phyloP scores from a whole-genome alignment of 305 asterid genomes.

The Rubia occidens region DNA sequence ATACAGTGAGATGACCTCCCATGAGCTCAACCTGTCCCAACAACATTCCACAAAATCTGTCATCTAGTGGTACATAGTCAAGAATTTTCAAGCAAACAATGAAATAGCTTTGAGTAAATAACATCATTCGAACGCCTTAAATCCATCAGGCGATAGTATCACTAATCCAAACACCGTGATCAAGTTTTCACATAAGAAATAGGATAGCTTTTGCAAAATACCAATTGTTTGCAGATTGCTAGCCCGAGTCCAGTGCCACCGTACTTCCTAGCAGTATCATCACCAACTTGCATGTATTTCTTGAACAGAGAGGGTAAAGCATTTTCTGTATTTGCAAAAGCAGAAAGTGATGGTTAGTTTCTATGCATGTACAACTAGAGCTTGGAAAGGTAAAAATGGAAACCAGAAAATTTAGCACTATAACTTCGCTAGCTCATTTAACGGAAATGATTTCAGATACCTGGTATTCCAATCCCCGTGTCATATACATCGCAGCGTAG shows the following conservation, averaged over 20 bases:
- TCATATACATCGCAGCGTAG: conserved; percentile 79
- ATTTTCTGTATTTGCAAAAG: conserved; percentile 39
- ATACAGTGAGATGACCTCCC: conserved; percentile 81
- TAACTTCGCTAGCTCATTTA: not conserved
- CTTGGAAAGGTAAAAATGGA: not conserved
- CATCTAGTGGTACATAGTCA: not conserved
- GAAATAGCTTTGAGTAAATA: not conserved
- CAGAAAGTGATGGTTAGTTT: conserved; percentile 2
- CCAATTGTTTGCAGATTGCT: conserved; percentile 88
- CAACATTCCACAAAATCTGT: not conserved
- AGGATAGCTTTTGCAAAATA: conserved; percentile 19
- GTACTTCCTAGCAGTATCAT: conserved; percentile 86
- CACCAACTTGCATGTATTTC: conserved; percentile 92
- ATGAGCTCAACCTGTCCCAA: conserved; percentile 78
- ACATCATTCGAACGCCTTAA: not conserved
- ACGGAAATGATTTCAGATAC: conserved; percentile 22
- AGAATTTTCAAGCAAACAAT: not conserved
- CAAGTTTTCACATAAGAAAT: not conserved
- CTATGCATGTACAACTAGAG: conserved; percentile 1
- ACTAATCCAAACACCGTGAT: not conserved
- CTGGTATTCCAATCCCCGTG: conserved; percentile 92
- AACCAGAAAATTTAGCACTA: not conserved
- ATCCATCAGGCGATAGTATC: not conserved
- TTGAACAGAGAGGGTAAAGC: conserved; percentile 69
- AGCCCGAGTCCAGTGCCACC: conserved; percentile 98